Evolutionary conservation across 495 filamentous ascomycete species (phyloP), one percentile per base, ranked within the genome.

Genomic region (Penicillium mononematosum): DNA sequence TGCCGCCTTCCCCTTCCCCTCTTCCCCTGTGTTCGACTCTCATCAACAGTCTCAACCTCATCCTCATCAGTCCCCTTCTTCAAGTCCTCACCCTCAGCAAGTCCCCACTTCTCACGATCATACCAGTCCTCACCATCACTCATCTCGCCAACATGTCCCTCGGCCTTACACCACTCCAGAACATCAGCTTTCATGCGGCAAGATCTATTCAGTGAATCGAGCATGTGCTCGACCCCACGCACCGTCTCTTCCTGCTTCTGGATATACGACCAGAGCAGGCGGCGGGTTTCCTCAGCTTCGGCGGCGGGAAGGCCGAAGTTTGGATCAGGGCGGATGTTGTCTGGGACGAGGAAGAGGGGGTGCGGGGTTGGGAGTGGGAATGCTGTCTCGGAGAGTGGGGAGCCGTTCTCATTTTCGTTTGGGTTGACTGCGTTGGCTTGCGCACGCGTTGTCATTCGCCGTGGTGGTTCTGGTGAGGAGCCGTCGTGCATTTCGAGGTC

Each of bases 41-140:
- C 85, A 55, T 84, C 82, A 31, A 83, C 78, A 50, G 81, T 81
- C 64, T 91, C 89, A 51, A 90, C 87, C 60, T 96, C 92, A 53
- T 96, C 92, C 61, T 96, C 92, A 55, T 96, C 91, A 50, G 89
- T 85, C 2, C 92, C 92, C 69, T 97, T 97, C 69, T 90, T 90
- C 14, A 97, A 77, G 67, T 91, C 88, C 61, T 90, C 89, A 4
- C 72, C 75, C 38, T 76, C 73, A 3, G 86, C 86, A 42, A 97
- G 69, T 3, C 85, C 85, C 92, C 90, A 96, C 76, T 88, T 87
- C 66, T 94, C 90, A 54, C 83, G 84, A 65, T 97, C 92, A 69
- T 95, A 95, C 91, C 92, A 97, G 67, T 97, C 92, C 75, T 97
- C 92, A 3, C 91, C 91, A 64, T 97, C 92, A 34, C 88, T 92